These are phyloP conservation scores for Paspalum vaginatum DNA, from an alignment of 176 grass and related monocot species.

Conservation along the genomic window DNA sequence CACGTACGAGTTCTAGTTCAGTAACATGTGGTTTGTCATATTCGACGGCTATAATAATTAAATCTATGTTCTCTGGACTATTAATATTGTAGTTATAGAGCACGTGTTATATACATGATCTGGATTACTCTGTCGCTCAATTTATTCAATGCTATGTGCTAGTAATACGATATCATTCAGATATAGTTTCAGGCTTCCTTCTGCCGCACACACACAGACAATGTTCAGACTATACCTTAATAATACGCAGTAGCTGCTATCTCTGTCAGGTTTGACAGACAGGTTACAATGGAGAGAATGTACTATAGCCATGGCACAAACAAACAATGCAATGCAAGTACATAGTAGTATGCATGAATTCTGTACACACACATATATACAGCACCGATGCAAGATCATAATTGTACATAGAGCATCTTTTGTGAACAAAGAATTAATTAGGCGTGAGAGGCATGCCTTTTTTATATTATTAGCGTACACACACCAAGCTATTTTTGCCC, in stretches of 20 bases:
- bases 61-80: not conserved
- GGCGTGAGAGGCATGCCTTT: not conserved
- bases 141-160: no score
- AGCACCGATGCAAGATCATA: not conserved
- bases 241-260: not conserved
- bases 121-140: not conserved
- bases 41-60: not conserved
- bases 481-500: not conserved
- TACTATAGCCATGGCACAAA: not conserved
- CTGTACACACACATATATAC: not conserved
- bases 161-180: no score
- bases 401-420: not conserved
- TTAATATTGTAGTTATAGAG: not conserved
- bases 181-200: not conserved
- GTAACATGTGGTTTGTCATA: not conserved
- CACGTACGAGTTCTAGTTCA: not conserved
- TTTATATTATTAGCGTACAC: conserved; percentile 7
- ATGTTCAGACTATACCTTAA: not conserved
- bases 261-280: not conserved
- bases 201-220: not conserved
- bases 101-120: not conserved
- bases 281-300: not conserved
- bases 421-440: conserved; percentile 11
- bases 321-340: not conserved
- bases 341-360: not conserved